Evolutionary conservation across 1,284 basidiomycete genomes (phyloP), one percentile per base, ranked within the genome.

Genomic region (Exobasidium rhododendri): DNA sequence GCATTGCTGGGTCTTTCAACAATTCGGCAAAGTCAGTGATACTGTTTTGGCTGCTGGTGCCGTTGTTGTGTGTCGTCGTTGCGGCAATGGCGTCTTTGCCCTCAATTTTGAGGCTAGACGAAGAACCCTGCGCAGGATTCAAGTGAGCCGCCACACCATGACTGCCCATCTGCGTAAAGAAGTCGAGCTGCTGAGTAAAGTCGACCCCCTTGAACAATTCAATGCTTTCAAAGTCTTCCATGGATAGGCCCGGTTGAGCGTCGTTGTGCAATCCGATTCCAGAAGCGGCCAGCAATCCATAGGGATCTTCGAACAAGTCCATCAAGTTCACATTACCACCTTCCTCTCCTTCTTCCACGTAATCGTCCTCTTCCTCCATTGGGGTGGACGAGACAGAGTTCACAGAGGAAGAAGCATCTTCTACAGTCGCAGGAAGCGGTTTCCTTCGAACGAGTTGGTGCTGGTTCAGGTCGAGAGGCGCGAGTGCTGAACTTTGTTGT

Each of bases 291-390:
- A 78, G 58, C 4, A 78, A 65, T 13, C 74, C 75, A 57, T 78
- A 78, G 13, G 75, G 74, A 61, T 78, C 75, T 45, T 78, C 75
- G 56, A 78, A 64, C 57, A 74, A 53, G 17, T 78, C 73, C 32
- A 75, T 69, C 40, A 73, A 56, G 13, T 67, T 63, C n/a, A 61
- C 63, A n/a, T 61, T 62, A 11, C 58, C 58, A 30, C 62, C 62
- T 20, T 64, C 59, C 20, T 43, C 57, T 22, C 53, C 57, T 29
- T 61, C 47, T 1, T 69, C 71, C 1, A 61, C 60, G 17, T 26
- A 24, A 24, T 61, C 63, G 32, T 59, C 50, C 4, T 68, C 69
- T 7, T n/a, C 57, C 1, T 43, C 58, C 11, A 55, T 56, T 30
- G 58, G 45, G 1, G 66, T 67, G 2, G 70, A 67, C 17, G 69